Percentiles rank a stretch among this genome's conserved stretches.
phyloP scores from a whole-genome alignment of 768 basidiomycete genomes.

The Termitomyces sp. region DNA sequence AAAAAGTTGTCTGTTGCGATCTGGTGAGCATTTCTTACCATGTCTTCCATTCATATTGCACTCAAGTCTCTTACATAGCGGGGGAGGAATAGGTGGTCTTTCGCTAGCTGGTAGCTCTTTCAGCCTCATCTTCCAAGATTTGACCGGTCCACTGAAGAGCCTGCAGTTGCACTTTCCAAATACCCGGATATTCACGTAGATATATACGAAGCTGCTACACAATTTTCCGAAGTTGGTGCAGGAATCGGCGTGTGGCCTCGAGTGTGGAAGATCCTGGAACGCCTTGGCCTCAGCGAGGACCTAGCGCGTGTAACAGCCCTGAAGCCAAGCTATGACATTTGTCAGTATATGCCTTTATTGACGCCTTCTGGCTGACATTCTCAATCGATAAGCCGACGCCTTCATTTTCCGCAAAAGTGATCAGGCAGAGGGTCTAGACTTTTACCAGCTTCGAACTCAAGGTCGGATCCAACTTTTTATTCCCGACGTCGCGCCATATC shows the following conservation, averaged over 20 bases:
- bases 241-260: conserved; percentile 33
- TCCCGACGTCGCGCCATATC: background rate
- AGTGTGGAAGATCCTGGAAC: conserved; percentile 30
- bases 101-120: conserved; percentile 13
- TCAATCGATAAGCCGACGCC: conserved; percentile 12
- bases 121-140: background rate
- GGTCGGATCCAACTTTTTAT: background rate
- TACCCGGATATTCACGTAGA: conserved; percentile 34
- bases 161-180: conserved; percentile 16
- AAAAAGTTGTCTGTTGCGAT: background rate
- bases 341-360: conserved; percentile 6
- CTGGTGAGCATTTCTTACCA: background rate
- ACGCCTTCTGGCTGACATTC: background rate
- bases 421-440: conserved; percentile 14
- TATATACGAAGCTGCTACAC: conserved; percentile 33
- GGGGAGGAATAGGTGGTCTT: conserved; percentile 24
- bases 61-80: conserved; percentile 11
- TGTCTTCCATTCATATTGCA: background rate
- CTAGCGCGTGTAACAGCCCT: conserved; percentile 17
- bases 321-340: conserved; percentile 18
- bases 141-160: background rate
- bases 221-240: conserved; percentile 32
- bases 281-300: conserved; percentile 23
- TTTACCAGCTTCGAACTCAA: background rate
- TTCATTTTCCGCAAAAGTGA: conserved; percentile 23